Conservation (phyloP, 108 stramenopile genomes). For the Skeletonema marinoi region DNA sequence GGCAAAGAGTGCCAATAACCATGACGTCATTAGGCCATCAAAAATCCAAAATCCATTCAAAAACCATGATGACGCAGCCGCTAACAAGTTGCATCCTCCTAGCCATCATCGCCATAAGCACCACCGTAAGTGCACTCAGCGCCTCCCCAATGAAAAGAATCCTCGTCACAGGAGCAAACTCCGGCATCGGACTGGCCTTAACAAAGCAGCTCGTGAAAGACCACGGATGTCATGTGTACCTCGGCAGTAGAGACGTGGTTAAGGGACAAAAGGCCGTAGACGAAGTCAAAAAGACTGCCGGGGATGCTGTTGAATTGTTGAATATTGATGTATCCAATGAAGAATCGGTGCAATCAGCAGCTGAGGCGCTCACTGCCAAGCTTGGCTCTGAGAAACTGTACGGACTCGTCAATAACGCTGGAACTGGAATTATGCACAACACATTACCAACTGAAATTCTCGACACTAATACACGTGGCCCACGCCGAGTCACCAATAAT, state of each 20-base stretch:
- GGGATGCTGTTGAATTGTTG: conserved; percentile 56
- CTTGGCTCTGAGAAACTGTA: conserved; percentile 43
- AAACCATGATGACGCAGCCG: background rate
- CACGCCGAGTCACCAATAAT: conserved; percentile 57
- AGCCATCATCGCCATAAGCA: background rate
- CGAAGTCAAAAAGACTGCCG: conserved; percentile 44
- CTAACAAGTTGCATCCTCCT: background rate
- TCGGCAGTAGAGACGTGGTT: conserved; percentile 46
- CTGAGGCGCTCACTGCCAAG: conserved; percentile 29
- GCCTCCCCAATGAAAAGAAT: background rate
- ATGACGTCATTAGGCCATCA: too few relatives aligned
- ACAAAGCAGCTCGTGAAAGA: conserved; percentile 61
- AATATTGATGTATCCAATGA: conserved; percentile 54
- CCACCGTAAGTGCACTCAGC: background rate
- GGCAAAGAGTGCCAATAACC: too few relatives aligned
- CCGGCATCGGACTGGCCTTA: conserved; percentile 61
- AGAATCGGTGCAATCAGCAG: conserved; percentile 55
- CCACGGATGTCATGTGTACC: conserved; percentile 56
- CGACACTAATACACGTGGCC: conserved; percentile 64
- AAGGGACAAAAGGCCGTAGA: conserved; percentile 54
- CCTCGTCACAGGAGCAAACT: conserved; percentile 59
- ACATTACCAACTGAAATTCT: conserved; percentile 40
- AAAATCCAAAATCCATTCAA: too few relatives aligned
- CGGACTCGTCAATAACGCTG: conserved; percentile 79
- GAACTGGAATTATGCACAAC: conserved; percentile 47